Evolutionary conservation across 2,329 filamentous ascomycete genomes (phyloP).

Genomic region (Chaetomium sp.): DNA sequence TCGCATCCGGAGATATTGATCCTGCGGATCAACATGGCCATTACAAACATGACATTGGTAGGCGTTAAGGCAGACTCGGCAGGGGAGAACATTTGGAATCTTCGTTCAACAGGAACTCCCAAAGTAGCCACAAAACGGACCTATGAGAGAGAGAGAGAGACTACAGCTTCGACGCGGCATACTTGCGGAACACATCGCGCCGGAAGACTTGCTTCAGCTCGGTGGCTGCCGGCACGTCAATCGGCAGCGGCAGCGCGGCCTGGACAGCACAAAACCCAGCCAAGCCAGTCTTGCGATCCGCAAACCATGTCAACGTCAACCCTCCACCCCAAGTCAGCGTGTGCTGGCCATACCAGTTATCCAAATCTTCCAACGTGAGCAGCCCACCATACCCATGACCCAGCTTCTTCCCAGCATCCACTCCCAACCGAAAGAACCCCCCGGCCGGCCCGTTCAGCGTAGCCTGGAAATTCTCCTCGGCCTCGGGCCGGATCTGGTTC

Average conservation of each 20-base stretch:
- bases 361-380: slow-evolving; percentile 33
- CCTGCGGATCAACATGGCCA: too few species aligned
- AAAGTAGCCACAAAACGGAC: too few species aligned
- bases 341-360: slow-evolving; percentile 34
- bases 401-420: slow-evolving; percentile 28
- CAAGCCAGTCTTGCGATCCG: slow-evolving; percentile 23
- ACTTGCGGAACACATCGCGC: slow-evolving; percentile 36
- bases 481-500: slow-evolving; percentile 40
- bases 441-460: slow-evolving; percentile 18
- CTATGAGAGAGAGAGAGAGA: too few species aligned
- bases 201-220: slow-evolving; percentile 38
- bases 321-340: slow-evolving; percentile 43
- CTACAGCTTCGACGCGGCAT: slow-evolving; percentile 26
- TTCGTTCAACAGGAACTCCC: too few species aligned
- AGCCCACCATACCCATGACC: slow-evolving; percentile 35
- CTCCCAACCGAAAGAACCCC: slow-evolving; percentile 24
- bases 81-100: too few species aligned
- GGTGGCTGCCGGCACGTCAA: slow-evolving; percentile 19
- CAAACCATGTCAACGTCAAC: slow-evolving; percentile 41
- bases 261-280: slow-evolving; percentile 31
- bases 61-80: too few species aligned
- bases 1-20: too few species aligned
- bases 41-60: too few species aligned
- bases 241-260: slow-evolving; percentile 29
- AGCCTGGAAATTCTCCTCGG: slow-evolving; percentile 25